Evolutionary conservation across 371 early-diverging fungal species (phyloP), one percentile per base, ranked within the genome.

Genomic region (Sporodiniella umbellata): DNA sequence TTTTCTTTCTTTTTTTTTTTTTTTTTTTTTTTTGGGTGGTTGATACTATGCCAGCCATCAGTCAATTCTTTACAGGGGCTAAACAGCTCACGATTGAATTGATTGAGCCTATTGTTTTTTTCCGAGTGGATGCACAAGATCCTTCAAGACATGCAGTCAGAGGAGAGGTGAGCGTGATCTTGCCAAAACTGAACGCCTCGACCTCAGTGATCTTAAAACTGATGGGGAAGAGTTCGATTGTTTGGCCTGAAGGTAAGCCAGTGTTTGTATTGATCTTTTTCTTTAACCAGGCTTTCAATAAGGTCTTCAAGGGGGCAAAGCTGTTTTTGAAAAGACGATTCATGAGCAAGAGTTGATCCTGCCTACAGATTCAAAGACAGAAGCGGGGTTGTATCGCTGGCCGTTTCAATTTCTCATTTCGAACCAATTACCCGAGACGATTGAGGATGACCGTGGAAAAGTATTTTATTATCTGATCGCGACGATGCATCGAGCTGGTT

Each of bases 211-310:
- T 51, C 2, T 49, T 77, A 33, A 62, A 71, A 51, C 56, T 73
- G 18, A 45, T 62, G 22, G 77, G 77, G 4, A 66, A 68, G 48
- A 60, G 63, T 4, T 50, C 62, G 21, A 69, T 50, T 19, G 31
- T 77, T 6, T 77, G 77, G 77, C 77, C 77, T 8, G 73, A 77
- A 65, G 73, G 77, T 75, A 67, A 5, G 10, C 11, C n/a, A n/a
- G n/a, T n/a, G n/a, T n/a, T n/a, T 11, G 14, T 5, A 35, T 8
- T 10, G 10, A 28, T 28, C 10, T 28, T 28, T 28, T 28, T 28
- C 10, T 28, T 28, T 28, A 28, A 28, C 30, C 30, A 28, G 7
- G 10, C 10, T 28, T 4, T 28, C 10, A 10, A 7, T 7, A 7
- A 28, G 30, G 30, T 10, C 4, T 28, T 28, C 30, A 28, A 28